Conservation (phyloP, 2,329 filamentous ascomycete species). For the Furcasterigmium sp. region DNA sequence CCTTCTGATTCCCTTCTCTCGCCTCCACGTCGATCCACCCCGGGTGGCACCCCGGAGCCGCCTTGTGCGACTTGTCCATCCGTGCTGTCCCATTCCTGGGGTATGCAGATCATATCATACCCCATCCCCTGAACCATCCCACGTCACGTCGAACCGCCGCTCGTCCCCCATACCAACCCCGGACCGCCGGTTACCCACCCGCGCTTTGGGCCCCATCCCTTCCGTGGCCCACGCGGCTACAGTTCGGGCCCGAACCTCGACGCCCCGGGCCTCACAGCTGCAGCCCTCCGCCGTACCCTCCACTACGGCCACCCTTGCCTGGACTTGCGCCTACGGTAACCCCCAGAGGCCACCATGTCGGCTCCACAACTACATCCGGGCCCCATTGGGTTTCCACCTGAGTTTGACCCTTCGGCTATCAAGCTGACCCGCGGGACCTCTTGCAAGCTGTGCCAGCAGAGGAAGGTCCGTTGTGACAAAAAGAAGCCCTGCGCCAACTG, state of each 20-base stretch:
- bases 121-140: not conserved
- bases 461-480: conserved; percentile 71
- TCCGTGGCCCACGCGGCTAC: too few relatives aligned
- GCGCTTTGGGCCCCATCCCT: not conserved
- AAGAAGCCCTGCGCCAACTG: conserved; percentile 68
- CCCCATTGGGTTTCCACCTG: conserved; percentile 9
- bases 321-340: too few relatives aligned
- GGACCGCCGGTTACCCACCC: not conserved
- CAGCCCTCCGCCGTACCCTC: not conserved
- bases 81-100: not conserved
- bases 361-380: not conserved
- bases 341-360: not conserved
- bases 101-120: not conserved
- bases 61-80: not conserved
- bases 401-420: conserved; percentile 35
- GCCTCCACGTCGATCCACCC: too few relatives aligned
- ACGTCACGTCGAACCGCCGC: not conserved
- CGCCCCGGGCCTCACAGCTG: too few relatives aligned
- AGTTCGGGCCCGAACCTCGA: too few relatives aligned
- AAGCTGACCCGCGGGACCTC: conserved; percentile 56
- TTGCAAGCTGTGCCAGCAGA: conserved; percentile 70
- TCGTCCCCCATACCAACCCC: not conserved
- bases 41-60: too few relatives aligned
- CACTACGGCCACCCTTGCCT: not conserved
- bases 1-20: too few relatives aligned